Evolutionary conservation across 73 alveolate genomes (phyloP).

Genomic region (Stentor roeselii): DNA sequence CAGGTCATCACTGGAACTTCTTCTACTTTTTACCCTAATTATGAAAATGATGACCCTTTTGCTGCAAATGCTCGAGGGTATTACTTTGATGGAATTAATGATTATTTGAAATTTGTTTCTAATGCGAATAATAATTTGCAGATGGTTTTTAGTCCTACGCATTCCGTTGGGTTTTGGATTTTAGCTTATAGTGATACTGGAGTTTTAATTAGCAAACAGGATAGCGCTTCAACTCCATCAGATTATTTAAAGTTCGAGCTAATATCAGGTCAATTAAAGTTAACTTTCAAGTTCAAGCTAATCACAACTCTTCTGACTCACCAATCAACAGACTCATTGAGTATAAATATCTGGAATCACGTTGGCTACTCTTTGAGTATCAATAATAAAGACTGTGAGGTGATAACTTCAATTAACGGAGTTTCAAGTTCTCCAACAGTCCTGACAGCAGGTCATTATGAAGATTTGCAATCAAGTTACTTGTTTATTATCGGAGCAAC

Average conservation of each 20-base stretch:
- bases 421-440: not conserved
- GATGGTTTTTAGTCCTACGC: constrained; percentile 2
- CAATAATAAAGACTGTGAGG: not conserved
- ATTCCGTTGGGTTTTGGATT: not conserved
- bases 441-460: not conserved
- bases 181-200: not conserved
- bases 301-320: not conserved
- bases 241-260: not conserved
- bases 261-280: not conserved
- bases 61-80: constrained; percentile 2
- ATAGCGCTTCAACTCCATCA: not conserved
- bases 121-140: constrained; percentile 11
- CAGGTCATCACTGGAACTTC: not conserved
- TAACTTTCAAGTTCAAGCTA: not conserved
- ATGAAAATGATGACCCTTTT: constrained; percentile 17
- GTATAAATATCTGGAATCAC: not conserved
- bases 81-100: not conserved
- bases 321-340: not conserved
- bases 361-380: not conserved
- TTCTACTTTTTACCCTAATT: constrained; percentile 18
- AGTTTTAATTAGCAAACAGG: not conserved
- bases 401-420: not conserved
- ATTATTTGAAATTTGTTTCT: not conserved
- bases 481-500: not conserved
- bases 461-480: not conserved